Evolutionary conservation across 31 red algal genomes (phyloP), one percentile per base, ranked within the genome.

Genomic region (Asparagopsis taxiformis): DNA sequence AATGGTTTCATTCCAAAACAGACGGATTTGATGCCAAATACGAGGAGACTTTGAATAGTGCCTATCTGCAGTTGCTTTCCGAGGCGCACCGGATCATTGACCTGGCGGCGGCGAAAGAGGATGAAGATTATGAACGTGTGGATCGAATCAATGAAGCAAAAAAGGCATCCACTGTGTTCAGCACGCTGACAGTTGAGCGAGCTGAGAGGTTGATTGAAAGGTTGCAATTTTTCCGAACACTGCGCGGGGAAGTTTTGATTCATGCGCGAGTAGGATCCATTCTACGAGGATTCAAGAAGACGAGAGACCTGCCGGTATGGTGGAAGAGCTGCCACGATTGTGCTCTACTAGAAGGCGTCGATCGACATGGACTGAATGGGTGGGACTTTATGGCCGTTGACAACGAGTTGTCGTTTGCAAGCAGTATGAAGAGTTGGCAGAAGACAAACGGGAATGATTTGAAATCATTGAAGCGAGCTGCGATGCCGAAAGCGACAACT

Each of bases 311-410:
- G 22, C 92, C 92, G 3, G 4, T 33, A 16, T 95, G 92, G 92
- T 95, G 92, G 92, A 75, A 80, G 43, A 52, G 77, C 24, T 55
- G 51, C 24, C 85, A 95, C 48, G 92, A 95, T 33, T 41, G 77
- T 4, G 83, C 92, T 6, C 49, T 95, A 31, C 63, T 95, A 26
- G 66, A 65, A 43, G 92, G 92, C 1, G 85, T 95, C 32, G 87
- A 95, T 46, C 80, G 77, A 7, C 85, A 95, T 65, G 92, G 92
- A n/a, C 50, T 95, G 22, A 85, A 93, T 31, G 77, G 66, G 1
- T 93, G 80, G 89, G 80, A 85, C 1, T 57, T 56, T 10, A 64
- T 93, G 52, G 35, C 37, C 30, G 48, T 36, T 30, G 89, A 93
- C 62, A 20, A n/a, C 3, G 79, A 91, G 9, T 54, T 91, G 26